Percentiles rank a stretch among this genome's conserved stretches.
phyloP scores from a whole-genome alignment of 768 basidiomycete species.

The Mycena maculata region DNA sequence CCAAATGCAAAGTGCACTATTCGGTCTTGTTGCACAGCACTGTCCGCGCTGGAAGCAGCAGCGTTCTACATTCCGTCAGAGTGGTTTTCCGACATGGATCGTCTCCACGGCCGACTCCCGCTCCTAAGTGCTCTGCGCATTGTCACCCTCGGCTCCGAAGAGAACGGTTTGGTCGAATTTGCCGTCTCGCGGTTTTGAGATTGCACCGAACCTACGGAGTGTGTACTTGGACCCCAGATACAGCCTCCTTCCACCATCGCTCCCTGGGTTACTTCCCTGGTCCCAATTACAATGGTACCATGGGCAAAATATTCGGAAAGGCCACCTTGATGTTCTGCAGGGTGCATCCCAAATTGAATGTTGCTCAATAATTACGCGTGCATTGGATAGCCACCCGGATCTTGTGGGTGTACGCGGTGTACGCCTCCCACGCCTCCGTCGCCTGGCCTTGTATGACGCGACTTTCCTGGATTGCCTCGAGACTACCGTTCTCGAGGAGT shows the following conservation, averaged over 20 bases:
- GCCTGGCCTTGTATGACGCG: neutral
- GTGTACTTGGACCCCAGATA: neutral
- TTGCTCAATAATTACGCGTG: neutral
- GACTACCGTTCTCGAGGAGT: constrained; percentile 4
- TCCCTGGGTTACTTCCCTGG: neutral
- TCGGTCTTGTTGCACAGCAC: no score
- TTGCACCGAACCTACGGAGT: neutral
- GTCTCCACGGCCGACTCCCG: neutral
- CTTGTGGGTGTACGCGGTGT: no score
- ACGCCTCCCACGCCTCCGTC: neutral
- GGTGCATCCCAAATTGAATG: neutral
- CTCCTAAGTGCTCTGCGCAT: neutral
- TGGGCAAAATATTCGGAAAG: neutral
- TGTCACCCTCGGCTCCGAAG: neutral
- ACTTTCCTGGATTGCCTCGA: neutral
- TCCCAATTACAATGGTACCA: neutral
- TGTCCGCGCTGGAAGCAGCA: neutral
- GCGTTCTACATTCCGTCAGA: neutral
- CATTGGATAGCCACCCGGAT: neutral
- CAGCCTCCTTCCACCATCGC: neutral
- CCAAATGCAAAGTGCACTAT: no score
- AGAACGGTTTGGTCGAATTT: neutral
- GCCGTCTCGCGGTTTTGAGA: neutral
- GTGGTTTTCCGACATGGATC: neutral
- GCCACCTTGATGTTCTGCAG: constrained; percentile 1